Evolutionary conservation across 768 basidiomycete species (phyloP), one percentile per base, ranked within the genome.

Genomic region (Phallus indusiatus): DNA sequence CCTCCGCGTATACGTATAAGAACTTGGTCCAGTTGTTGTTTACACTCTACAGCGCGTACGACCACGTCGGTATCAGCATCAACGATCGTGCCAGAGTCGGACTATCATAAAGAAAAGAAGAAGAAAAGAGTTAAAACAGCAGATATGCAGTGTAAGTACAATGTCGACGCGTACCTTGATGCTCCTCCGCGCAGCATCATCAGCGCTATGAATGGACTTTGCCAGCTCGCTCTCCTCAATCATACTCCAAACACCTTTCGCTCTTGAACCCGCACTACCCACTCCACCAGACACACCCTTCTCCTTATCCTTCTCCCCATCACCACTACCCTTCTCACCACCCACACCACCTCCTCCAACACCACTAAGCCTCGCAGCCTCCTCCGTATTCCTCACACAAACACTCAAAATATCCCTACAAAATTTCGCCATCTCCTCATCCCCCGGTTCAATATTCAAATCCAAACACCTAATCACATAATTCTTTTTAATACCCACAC

Each of bases 321-420:
- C 28, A 28, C 28, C 28, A 2, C 28, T 7, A 28, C 28, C 28
- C 7, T 28, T 28, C 28, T 28, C 28, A 28, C 7, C 28, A 2
- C 28, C 28, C 2, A 28, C n/a, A n/a, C n/a, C n/a, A n/a, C n/a
- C n/a, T n/a, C n/a, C n/a, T n/a, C 28, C 28, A 28, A 28, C 28
- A n/a, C 28, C 28, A 28, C 4, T 7, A 28, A 7, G 4, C 7
- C 28, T 28, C 28, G 28, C 87, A 0, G 88, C 94, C 58, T 87
- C 84, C 68, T 97, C 94, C 0, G 95, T 98, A 64, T 99, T 98
- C 59, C 94, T 76, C 8, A 94, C 84, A 69, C 95, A 99, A 11
- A 85, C 82, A 63, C 88, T 90, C 61, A 98, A 72, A 55, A 99
- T 95, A 56, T 92, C 88, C 42, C 94, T 81, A 64, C 88, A 92